Evolutionary conservation across 1,139 yeast genomes (phyloP).

Genomic region (Debaryomyces sp.): DNA sequence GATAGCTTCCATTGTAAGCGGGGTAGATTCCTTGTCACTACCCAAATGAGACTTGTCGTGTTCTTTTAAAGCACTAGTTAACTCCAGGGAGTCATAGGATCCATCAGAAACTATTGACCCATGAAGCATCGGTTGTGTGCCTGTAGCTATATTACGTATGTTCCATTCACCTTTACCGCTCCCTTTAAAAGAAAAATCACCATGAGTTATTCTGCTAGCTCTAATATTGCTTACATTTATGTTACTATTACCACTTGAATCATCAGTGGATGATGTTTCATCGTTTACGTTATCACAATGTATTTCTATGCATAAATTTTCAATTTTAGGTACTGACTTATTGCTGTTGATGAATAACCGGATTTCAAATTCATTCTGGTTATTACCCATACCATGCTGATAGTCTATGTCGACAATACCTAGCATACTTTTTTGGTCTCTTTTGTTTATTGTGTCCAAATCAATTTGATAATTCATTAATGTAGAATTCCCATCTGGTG

Average conservation of each 20-base stretch:
- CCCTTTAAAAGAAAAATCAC: constrained; percentile 63
- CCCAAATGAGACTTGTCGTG: constrained; percentile 6
- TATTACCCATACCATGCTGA: constrained; percentile 60
- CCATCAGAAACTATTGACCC: constrained; percentile 44
- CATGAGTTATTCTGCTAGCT: constrained; percentile 65
- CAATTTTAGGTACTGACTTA: constrained; percentile 56
- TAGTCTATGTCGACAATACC: constrained; percentile 67
- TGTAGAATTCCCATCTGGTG: constrained; percentile 82
- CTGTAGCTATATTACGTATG: constrained; percentile 61
- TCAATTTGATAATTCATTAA: constrained; percentile 70
- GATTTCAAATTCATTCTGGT: constrained; percentile 76
- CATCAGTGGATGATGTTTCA: constrained; percentile 10
- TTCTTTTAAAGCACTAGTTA: constrained; percentile 5
- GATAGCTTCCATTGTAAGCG: constrained; percentile 16
- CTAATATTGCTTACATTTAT: constrained; percentile 36
- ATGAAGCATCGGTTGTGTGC: constrained; percentile 69
- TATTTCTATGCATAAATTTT: constrained; percentile 56
- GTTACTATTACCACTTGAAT: constrained; percentile 5
- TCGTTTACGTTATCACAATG: constrained; percentile 28
- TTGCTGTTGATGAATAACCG: constrained; percentile 56
- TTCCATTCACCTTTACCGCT: constrained; percentile 72
- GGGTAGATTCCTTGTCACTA: constrained; percentile 11
- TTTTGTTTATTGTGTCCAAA: constrained; percentile 22
- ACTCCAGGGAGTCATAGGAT: constrained; percentile 12
- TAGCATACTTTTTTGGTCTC: constrained; percentile 26